Conservation (phyloP, 1,284 basidiomycete genomes). For the Sporisorium sorghi region DNA sequence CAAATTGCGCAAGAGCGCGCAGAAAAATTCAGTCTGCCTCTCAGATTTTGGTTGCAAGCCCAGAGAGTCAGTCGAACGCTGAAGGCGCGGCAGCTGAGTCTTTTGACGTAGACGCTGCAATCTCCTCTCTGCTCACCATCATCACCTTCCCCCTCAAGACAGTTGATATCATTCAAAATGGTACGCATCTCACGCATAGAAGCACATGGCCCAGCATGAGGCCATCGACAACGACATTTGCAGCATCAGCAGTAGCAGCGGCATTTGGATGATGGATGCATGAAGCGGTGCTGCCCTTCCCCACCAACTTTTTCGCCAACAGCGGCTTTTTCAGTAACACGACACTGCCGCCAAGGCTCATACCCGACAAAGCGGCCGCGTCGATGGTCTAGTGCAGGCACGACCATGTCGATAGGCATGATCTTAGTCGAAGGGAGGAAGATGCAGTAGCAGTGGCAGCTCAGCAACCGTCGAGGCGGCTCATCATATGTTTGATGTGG, state of each 20-base stretch:
- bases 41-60: too few species aligned
- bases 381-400: conserved; percentile 17
- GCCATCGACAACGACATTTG: conserved; percentile 14
- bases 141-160: conserved; percentile 45
- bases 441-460: conserved; percentile 19
- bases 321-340: conserved; percentile 25
- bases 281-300: conserved; percentile 26
- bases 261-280: conserved; percentile 20
- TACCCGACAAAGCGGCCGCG: conserved; percentile 25
- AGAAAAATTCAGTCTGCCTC: not conserved
- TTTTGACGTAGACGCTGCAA: not conserved
- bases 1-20: not conserved
- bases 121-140: conserved; percentile 18
- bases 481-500: conserved; percentile 5
- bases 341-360: conserved; percentile 29
- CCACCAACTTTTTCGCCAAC: conserved; percentile 16
- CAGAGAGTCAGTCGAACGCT: not conserved
- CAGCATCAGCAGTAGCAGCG: conserved; percentile 5
- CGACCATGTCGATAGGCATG: conserved; percentile 5
- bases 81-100: not conserved
- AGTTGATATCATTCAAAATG: conserved; percentile 54
- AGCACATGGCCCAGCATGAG: conserved; percentile 22
- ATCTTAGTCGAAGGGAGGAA: conserved; percentile 19
- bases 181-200: conserved; percentile 49
- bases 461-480: conserved; percentile 4